Conservation (phyloP, 352 stramenopile genomes). For the Phytophthora hybrid region DNA sequence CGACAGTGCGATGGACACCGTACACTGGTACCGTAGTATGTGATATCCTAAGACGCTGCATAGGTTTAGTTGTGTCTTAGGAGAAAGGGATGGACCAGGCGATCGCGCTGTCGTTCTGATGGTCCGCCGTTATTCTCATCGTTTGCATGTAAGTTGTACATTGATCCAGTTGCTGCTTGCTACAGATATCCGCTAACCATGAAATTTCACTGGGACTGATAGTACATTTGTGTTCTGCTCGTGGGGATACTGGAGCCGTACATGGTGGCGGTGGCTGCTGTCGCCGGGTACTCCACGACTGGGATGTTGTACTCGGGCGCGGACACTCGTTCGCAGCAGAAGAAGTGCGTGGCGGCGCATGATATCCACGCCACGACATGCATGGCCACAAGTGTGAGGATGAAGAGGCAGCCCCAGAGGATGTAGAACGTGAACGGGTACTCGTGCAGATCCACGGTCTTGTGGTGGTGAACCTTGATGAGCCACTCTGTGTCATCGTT, state of each 20-base stretch:
- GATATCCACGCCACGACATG: conserved; percentile 60
- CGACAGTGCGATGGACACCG: conserved; percentile 24
- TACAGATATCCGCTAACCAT: not conserved
- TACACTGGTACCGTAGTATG: conserved; percentile 10
- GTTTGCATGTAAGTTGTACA: not conserved
- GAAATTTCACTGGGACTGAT: not conserved
- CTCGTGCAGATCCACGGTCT: conserved; percentile 41
- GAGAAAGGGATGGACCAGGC: conserved; percentile 14
- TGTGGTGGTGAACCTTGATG: conserved; percentile 37
- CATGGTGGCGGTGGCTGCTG: conserved; percentile 10
- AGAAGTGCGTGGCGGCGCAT: conserved; percentile 60
- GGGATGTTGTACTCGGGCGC: conserved; percentile 58
- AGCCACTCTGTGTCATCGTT: conserved; percentile 31
- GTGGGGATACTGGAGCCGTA: conserved; percentile 30
- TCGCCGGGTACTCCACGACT: conserved; percentile 38
- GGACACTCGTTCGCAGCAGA: conserved; percentile 73
- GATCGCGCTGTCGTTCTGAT: conserved; percentile 6
- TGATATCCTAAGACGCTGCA: conserved; percentile 25
- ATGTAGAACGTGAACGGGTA: conserved; percentile 56
- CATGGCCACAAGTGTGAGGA: conserved; percentile 63
- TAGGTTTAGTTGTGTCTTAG: not conserved
- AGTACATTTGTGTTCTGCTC: conserved; percentile 14
- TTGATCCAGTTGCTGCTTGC: conserved; percentile 1
- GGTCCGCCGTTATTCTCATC: not conserved
- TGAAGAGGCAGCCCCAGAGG: conserved; percentile 52